Base-by-base conservation (phyloP, 1,284 basidiomycete genomes). In the Amylostereum chailletii region DNA sequence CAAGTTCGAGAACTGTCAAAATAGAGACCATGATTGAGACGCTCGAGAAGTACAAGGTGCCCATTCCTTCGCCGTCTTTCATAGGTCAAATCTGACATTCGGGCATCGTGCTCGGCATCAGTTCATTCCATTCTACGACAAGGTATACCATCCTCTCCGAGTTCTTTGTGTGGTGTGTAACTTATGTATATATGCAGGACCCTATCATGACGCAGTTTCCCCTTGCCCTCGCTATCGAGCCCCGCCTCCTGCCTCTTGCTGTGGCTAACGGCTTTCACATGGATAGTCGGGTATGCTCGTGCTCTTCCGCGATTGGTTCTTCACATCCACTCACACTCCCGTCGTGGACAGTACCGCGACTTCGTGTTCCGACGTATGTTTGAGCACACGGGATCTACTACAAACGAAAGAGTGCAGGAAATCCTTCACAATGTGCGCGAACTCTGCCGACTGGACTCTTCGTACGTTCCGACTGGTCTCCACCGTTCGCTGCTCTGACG, bases 321-420 rank as follows among this genome's bases (percentile, higher is more conserved):
- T 47, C 48, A 46, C 47, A 46, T 34, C n/a, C n/a, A 34, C 26
- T 48, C 45, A 50, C 45, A 11, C 26, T 46, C 39, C 38, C 47
- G 46, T 47, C 51, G n/a, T 41, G 48, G 33, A 36, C 55, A 87
- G 84, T 86, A 88, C 60, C 83, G 84, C 44, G 81, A 88, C 60
- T 88, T 86, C 57, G 78, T 88, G 8, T 87, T 87, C 61, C 81
- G 85, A 48, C 86, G 86, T 63, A 86, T 88, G 77, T 87, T 88
- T 56, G 84, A 86, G 64, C 76, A 78, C 51, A 71, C 75, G 39
- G 61, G 73, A 11, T 63, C 71, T 5, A 64, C 72, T 37, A 73
- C 70, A 49, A 76, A 77, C 36, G 70, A 71, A 41, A 71, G 74
- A 45, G 67, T 74, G n/a, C 72, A 80, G 45, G 80, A 85, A 51